Evolutionary conservation across 2,329 filamentous ascomycete species (phyloP).

Genomic region (Arthrinium puccinioides): DNA sequence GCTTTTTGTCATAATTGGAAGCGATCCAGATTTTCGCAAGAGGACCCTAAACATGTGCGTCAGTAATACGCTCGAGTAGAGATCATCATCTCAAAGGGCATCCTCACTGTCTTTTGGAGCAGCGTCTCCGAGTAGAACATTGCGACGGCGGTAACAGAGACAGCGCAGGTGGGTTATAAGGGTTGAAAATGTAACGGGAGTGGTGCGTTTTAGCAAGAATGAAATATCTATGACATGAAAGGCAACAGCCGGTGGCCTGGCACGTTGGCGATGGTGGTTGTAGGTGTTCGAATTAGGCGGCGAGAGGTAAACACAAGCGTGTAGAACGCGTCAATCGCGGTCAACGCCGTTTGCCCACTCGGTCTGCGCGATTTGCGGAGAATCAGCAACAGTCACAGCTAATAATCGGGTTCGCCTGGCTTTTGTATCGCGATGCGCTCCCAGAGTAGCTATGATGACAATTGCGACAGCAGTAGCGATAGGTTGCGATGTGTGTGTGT

Average conservation of each 20-base stretch:
- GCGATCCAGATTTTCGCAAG: slow-evolving; percentile 97
- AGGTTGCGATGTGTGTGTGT: too few relatives aligned
- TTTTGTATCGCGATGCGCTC: too few relatives aligned
- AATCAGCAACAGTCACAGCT: too few relatives aligned
- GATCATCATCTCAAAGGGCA: too few relatives aligned
- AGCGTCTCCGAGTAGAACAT: slow-evolving; percentile 99
- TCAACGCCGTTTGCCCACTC: too few relatives aligned
- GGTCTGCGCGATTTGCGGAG: too few relatives aligned
- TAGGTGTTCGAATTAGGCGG: slow-evolving; percentile 1
- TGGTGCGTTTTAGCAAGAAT: background rate
- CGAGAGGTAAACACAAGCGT: too few relatives aligned
- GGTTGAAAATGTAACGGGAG: slow-evolving; percentile 7
- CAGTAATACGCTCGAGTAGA: too few relatives aligned
- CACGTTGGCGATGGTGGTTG: background rate
- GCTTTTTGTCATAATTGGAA: slow-evolving; percentile 95
- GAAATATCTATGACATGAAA: slow-evolving; percentile 6
- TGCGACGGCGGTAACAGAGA: slow-evolving; percentile 28
- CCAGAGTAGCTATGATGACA: slow-evolving; percentile 1
- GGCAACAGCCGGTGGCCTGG: too few relatives aligned
- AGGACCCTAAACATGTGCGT: too few relatives aligned
- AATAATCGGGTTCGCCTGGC: too few relatives aligned
- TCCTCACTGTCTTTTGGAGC: slow-evolving; percentile 90
- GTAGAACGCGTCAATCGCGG: too few relatives aligned
- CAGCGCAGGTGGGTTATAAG: slow-evolving; percentile 9
- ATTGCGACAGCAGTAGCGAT: slow-evolving; percentile 2